Evolutionary conservation across 345 rosid genomes (phyloP).

Genomic region (Eucalyptus pauciflora): DNA sequence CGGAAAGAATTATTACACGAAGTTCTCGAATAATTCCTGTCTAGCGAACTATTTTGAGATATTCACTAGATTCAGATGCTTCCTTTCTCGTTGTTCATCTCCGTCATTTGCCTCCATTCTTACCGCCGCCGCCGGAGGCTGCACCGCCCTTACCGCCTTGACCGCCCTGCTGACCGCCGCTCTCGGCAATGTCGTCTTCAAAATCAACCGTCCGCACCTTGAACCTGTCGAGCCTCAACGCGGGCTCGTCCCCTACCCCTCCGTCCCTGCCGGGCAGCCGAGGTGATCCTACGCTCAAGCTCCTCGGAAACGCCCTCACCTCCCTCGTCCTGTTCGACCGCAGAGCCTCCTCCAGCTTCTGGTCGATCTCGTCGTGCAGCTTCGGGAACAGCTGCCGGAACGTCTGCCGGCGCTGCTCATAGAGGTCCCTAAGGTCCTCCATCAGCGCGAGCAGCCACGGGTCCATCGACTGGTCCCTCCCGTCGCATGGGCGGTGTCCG

Average conservation of each 20-base stretch:
- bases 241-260: background rate
- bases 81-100: background rate
- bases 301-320: background rate
- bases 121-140: background rate
- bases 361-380: background rate
- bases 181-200: background rate
- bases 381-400: conserved; percentile 11
- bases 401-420: conserved; percentile 1
- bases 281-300: background rate
- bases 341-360: background rate
- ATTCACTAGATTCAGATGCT: background rate
- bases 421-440: conserved; percentile 16
- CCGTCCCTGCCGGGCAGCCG: background rate
- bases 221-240: background rate
- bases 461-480: background rate
- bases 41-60: background rate
- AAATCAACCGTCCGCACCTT: background rate
- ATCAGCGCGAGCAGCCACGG: conserved; percentile 7
- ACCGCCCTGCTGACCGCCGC: background rate
- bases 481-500: background rate
- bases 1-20: background rate
- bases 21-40: background rate
- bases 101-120: background rate
- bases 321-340: background rate
- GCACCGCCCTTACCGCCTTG: background rate